These are phyloP conservation scores for Sarocladium oryzae DNA, from an alignment of 2,329 filamentous ascomycete species.

Conservation along the genomic window DNA sequence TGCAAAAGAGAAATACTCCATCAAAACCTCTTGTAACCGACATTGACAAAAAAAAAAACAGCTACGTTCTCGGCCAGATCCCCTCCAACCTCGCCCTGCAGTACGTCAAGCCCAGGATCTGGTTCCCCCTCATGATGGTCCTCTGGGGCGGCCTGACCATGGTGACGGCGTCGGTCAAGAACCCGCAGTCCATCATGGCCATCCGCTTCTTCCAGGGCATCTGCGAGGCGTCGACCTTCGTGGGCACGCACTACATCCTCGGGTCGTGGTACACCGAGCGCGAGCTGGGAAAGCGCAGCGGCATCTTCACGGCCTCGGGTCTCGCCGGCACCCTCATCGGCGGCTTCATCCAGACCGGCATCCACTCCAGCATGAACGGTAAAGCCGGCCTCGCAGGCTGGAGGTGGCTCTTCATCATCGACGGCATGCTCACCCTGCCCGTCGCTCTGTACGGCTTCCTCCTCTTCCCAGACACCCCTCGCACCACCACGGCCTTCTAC, in stretches of 20 bases:
- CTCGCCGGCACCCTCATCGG: conserved; percentile 45
- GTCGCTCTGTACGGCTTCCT: conserved; percentile 23
- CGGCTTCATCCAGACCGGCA: conserved; percentile 57
- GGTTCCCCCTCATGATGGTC: conserved; percentile 58
- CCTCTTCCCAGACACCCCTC: conserved; percentile 25
- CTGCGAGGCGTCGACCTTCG: conserved; percentile 32
- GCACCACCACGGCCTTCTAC: conserved; percentile 15
- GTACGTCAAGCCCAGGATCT: conserved; percentile 56
- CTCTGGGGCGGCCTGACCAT: conserved; percentile 60
- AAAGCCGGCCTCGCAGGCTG: conserved; percentile 33
- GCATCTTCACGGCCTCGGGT: conserved; percentile 56
- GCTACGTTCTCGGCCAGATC: conserved; percentile 50
- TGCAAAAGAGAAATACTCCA: too few relatives aligned
- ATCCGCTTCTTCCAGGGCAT: conserved; percentile 34
- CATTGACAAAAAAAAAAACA: conserved; percentile 7
- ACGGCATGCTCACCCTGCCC: conserved; percentile 27
- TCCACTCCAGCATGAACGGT: conserved; percentile 40
- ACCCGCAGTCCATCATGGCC: conserved; percentile 29
- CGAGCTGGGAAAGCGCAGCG: conserved; percentile 57
- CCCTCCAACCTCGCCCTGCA: conserved; percentile 57
- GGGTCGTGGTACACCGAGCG: conserved; percentile 53
- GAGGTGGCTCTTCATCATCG: conserved; percentile 40
- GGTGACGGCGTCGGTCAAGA: conserved; percentile 36
- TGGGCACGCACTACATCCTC: conserved; percentile 35
- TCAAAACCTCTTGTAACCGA: not conserved